A percentile compares a stretch with the other conserved stretches of the same genome.
phyloP scores from a whole-genome alignment of 106 monocot species.

The Dioscorea alata region DNA sequence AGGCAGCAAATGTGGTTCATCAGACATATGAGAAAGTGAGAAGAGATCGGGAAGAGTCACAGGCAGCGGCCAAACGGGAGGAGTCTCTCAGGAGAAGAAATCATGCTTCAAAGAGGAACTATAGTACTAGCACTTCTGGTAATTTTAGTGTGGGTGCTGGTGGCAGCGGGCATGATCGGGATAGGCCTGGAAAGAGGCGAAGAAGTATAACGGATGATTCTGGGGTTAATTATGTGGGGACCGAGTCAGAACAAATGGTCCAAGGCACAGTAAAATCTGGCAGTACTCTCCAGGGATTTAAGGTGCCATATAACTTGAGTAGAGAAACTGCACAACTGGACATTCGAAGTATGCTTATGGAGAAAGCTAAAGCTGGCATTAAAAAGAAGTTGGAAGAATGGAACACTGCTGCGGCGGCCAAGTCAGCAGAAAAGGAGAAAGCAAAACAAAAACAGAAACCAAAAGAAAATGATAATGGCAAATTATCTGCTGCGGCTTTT shows the following conservation, averaged over 20 bases:
- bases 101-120: conserved; percentile 3
- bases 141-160: conserved; percentile 4
- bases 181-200: conserved; percentile 10
- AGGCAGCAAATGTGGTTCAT: conserved; percentile 37
- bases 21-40: conserved; percentile 45
- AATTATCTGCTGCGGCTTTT: conserved; percentile 1
- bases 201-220: conserved; percentile 12
- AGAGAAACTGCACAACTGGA: conserved; percentile 12
- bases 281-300: background rate
- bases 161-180: background rate
- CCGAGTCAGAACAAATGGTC: background rate
- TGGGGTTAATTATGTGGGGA: background rate
- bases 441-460: conserved; percentile 12
- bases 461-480: conserved; percentile 19
- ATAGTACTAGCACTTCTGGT: background rate
- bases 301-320: background rate
- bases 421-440: conserved; percentile 11
- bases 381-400: conserved; percentile 18
- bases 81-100: conserved; percentile 2
- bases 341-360: conserved; percentile 13
- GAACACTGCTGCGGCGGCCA: conserved; percentile 16
- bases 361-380: conserved; percentile 16
- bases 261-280: background rate
- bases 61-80: conserved; percentile 24
- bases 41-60: conserved; percentile 38